A percentile compares a stretch with the other conserved stretches of the same genome.
phyloP scores from a whole-genome alignment of 257 asterid species.

The Mitragyna speciosa region DNA sequence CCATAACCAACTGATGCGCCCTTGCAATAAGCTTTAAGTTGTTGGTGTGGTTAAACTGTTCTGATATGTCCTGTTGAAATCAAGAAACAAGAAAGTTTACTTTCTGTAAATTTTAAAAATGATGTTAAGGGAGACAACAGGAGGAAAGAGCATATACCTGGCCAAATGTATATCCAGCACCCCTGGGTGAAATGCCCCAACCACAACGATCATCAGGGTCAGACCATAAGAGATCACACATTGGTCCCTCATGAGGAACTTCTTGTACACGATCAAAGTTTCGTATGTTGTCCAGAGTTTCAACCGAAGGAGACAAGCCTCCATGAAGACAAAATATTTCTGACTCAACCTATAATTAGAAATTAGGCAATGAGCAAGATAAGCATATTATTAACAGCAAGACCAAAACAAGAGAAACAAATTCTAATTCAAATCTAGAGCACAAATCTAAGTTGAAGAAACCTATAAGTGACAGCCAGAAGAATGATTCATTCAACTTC shows the following conservation, averaged over 20 bases:
- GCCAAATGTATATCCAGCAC: slow-evolving; percentile 89
- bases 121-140: slow-evolving; percentile 1
- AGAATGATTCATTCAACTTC: neutral
- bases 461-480: neutral
- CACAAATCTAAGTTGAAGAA: neutral
- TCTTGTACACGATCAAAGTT: slow-evolving; percentile 85
- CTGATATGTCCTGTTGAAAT: slow-evolving; percentile 72
- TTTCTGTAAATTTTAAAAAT: too few species aligned
- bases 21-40: slow-evolving; percentile 76
- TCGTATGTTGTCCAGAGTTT: slow-evolving; percentile 69
- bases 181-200: slow-evolving; percentile 89
- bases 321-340: slow-evolving; percentile 88
- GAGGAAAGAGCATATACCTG: slow-evolving; percentile 44
- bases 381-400: neutral
- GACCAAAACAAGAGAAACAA: neutral
- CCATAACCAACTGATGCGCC: slow-evolving; percentile 92
- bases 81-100: slow-evolving; percentile 9
- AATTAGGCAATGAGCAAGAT: neutral
- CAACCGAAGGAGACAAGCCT: slow-evolving; percentile 77
- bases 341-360: slow-evolving; percentile 61
- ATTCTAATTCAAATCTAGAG: neutral
- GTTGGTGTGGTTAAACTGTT: slow-evolving; percentile 75
- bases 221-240: slow-evolving; percentile 91
- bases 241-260: slow-evolving; percentile 87
- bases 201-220: slow-evolving; percentile 89